These are phyloP conservation scores for Schizochytrium sp. DNA, from an alignment of 108 stramenopile genomes.

Conservation along the genomic window DNA sequence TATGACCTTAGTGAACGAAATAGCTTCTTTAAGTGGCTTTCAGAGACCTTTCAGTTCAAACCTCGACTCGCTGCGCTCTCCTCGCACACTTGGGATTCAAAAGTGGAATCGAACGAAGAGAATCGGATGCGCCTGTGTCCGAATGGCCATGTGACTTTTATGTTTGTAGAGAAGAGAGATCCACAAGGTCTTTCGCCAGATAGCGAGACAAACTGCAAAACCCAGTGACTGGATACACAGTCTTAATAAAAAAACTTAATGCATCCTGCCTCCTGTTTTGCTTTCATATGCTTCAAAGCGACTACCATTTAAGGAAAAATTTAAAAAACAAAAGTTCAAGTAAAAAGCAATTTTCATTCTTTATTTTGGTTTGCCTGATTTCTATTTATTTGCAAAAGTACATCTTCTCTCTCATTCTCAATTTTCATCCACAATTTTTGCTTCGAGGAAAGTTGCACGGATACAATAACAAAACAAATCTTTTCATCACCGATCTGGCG, in stretches of 20 bases:
- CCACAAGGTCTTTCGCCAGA: neutral
- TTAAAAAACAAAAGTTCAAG: no score
- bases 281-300: neutral
- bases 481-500: no score
- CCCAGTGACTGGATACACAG: neutral
- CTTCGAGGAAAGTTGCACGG: no score
- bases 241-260: neutral
- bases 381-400: no score
- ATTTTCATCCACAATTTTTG: no score
- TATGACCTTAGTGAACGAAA: conserved; percentile 3
- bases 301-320: neutral
- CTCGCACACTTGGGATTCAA: neutral
- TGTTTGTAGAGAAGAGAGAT: neutral
- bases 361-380: no score
- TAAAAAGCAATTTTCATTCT: no score
- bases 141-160: conserved; percentile 19
- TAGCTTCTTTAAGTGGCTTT: neutral
- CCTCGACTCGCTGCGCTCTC: neutral
- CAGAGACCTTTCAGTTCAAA: neutral
- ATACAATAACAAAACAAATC: no score
- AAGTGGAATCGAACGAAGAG: neutral
- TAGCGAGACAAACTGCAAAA: neutral
- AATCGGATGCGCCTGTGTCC: neutral
- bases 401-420: no score
- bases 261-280: neutral